Evolutionary conservation across 2,329 filamentous ascomycete species (phyloP).

Genomic region (Zymoseptoria ardabiliae): DNA sequence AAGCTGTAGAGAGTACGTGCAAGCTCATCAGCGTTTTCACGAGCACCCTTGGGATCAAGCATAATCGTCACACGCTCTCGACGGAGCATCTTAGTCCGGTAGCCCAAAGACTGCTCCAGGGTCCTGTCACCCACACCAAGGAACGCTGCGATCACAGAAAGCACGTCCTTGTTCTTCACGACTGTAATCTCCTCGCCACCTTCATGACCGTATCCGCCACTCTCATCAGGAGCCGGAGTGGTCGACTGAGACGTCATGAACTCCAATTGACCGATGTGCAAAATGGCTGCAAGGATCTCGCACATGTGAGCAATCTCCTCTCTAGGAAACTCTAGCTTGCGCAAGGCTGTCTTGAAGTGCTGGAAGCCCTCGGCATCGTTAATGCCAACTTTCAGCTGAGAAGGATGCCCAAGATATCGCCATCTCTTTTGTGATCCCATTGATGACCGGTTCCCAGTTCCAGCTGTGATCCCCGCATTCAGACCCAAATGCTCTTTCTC

Average conservation of each 20-base stretch:
- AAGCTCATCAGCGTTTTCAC: conserved; percentile 87
- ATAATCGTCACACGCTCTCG: conserved; percentile 97
- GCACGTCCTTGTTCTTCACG: conserved; percentile 87
- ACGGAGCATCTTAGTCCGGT: conserved; percentile 94
- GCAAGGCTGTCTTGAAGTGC: conserved; percentile 90
- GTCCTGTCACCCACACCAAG: conserved; percentile 74
- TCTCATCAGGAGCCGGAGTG: conserved; percentile 74
- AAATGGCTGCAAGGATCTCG: conserved; percentile 83
- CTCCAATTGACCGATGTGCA: conserved; percentile 97
- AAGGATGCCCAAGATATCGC: conserved; percentile 93
- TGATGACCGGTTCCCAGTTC: conserved; percentile 49
- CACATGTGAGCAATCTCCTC: conserved; percentile 95
- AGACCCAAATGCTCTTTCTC: conserved; percentile 81
- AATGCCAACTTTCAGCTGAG: conserved; percentile 92
- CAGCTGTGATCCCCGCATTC: conserved; percentile 46
- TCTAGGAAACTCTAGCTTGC: conserved; percentile 88
- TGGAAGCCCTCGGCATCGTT: conserved; percentile 95
- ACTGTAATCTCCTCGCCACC: conserved; percentile 77
- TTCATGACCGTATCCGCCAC: conserved; percentile 92
- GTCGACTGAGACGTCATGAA: conserved; percentile 79
- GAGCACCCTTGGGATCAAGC: conserved; percentile 85
- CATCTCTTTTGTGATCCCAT: conserved; percentile 67
- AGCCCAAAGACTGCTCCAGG: conserved; percentile 80
- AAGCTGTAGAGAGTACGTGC: conserved; percentile 90
- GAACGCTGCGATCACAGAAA: conserved; percentile 86